Percentiles rank a stretch among this genome's conserved stretches.
phyloP scores from a whole-genome alignment of 768 basidiomycete species.

The Tulasnella sp. region DNA sequence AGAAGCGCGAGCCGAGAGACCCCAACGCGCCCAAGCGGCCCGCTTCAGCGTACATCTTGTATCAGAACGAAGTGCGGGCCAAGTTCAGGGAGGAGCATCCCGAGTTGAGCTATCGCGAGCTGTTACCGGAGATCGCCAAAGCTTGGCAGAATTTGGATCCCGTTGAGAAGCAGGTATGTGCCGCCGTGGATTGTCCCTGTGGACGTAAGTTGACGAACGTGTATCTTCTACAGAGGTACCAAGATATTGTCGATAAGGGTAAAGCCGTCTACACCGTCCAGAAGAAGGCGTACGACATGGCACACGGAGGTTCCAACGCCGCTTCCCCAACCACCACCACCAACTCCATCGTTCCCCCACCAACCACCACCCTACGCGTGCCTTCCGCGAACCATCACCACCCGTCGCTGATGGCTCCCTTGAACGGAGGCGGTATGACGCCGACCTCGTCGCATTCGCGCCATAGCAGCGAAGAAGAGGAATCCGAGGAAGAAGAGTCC shows the following conservation, averaged over 20 bases:
- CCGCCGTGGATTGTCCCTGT: background rate
- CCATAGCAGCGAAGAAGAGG: conserved; percentile 24
- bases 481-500: conserved; percentile 28
- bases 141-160: conserved; percentile 15
- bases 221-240: conserved; percentile 4
- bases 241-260: conserved; percentile 18
- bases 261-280: conserved; percentile 4
- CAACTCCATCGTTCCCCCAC: background rate
- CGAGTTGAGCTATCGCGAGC: conserved; percentile 61
- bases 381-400: background rate
- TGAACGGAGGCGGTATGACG: background rate
- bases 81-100: conserved; percentile 65
- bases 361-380: background rate
- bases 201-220: background rate
- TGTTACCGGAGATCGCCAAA: conserved; percentile 60
- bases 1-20: conserved; percentile 69
- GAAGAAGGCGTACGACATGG: conserved; percentile 19
- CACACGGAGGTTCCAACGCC: background rate
- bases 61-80: conserved; percentile 85
- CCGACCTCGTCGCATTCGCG: conserved; percentile 3
- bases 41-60: conserved; percentile 86
- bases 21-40: conserved; percentile 94
- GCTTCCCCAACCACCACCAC: conserved; percentile 9
- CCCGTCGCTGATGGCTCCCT: background rate
- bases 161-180: conserved; percentile 13